phyloP scores from a whole-genome alignment of 2,329 filamentous ascomycete species.

The Sarocladium brachiariae region DNA sequence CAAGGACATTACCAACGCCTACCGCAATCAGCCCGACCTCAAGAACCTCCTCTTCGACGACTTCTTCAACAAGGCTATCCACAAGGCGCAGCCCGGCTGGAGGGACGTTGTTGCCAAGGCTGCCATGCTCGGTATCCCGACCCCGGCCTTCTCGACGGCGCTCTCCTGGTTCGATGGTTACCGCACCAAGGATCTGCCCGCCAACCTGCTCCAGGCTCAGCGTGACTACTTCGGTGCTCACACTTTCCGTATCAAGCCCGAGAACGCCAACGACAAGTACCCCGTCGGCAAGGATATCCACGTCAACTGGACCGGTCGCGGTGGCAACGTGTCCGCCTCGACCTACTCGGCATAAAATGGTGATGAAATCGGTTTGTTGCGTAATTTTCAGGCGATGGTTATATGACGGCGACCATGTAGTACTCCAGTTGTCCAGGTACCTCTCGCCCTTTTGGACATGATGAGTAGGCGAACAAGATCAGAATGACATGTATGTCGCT shows the following conservation, averaged over 20 bases:
- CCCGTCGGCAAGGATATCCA: slow-evolving; percentile 83
- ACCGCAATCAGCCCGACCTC: slow-evolving; percentile 88
- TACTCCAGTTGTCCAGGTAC: not conserved
- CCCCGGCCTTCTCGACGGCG: slow-evolving; percentile 92
- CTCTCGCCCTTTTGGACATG: slow-evolving; percentile 2
- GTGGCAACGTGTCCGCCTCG: slow-evolving; percentile 93
- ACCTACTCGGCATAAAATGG: slow-evolving; percentile 84
- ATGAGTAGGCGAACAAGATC: not conserved
- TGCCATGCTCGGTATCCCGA: slow-evolving; percentile 90
- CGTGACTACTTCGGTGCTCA: slow-evolving; percentile 98
- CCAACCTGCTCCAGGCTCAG: slow-evolving; percentile 97
- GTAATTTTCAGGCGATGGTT: not conserved
- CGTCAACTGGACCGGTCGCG: slow-evolving; percentile 99
- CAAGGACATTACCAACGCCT: slow-evolving; percentile 97
- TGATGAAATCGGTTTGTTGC: not conserved
- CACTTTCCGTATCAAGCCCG: slow-evolving; percentile 84
- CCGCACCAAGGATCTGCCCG: slow-evolving; percentile 92
- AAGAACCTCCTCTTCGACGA: slow-evolving; percentile 98
- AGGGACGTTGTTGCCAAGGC: slow-evolving; percentile 86
- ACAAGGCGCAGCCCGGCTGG: slow-evolving; percentile 91
- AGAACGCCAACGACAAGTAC: slow-evolving; percentile 71
- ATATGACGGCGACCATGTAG: not conserved
- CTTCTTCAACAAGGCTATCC: slow-evolving; percentile 99
- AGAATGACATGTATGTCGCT: too few relatives aligned
- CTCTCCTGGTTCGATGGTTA: slow-evolving; percentile 99